A percentile compares a stretch with the other conserved stretches of the same genome.
phyloP scores from a whole-genome alignment of 2,329 filamentous ascomycete genomes.

The Calonectria honghensis region DNA sequence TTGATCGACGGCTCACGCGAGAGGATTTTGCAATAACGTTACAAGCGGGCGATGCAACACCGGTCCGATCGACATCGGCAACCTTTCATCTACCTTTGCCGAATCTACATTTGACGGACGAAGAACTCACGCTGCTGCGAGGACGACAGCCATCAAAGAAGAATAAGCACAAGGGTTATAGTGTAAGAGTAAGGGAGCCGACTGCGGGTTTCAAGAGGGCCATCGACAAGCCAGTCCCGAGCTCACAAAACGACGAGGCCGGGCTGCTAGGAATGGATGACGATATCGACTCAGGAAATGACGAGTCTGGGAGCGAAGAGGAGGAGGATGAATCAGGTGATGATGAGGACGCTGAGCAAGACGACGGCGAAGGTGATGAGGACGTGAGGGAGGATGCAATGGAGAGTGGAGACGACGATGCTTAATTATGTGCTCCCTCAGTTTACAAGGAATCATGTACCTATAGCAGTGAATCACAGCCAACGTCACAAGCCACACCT shows the following conservation, averaged over 20 bases:
- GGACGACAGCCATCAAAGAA: conserved; percentile 61
- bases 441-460: neutral
- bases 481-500: neutral
- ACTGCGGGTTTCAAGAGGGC: conserved; percentile 46
- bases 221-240: conserved; percentile 42
- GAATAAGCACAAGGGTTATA: conserved; percentile 61
- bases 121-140: conserved; percentile 60
- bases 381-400: conserved; percentile 33
- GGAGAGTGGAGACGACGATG: neutral
- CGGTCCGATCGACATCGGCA: conserved; percentile 55
- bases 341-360: conserved; percentile 46
- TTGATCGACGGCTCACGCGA: conserved; percentile 69
- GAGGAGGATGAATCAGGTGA: conserved; percentile 56
- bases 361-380: conserved; percentile 28
- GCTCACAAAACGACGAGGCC: conserved; percentile 52
- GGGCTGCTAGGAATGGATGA: conserved; percentile 47
- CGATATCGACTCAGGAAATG: conserved; percentile 52
- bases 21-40: conserved; percentile 61
- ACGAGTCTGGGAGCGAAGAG: conserved; percentile 53
- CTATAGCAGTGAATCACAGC: neutral
- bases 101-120: conserved; percentile 60
- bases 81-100: conserved; percentile 60
- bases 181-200: conserved; percentile 56
- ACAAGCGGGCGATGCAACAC: conserved; percentile 60
- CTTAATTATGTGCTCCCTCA: neutral